These are phyloP conservation scores for Blastosporella zonata DNA, from an alignment of 1,284 basidiomycete genomes.

Conservation along the genomic window DNA sequence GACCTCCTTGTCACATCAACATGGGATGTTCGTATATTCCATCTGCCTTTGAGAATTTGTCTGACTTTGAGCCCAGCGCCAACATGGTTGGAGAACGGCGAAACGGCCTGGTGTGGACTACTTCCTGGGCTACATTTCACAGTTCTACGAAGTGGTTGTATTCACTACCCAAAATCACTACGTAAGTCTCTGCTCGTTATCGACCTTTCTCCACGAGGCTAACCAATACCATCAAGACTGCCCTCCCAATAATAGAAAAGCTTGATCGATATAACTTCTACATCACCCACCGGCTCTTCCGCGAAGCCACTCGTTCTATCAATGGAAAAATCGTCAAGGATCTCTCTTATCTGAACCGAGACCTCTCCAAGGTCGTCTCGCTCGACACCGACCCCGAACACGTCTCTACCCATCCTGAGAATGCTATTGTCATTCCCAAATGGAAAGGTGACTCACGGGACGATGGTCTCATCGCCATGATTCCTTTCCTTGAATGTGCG, in stretches of 20 bases:
- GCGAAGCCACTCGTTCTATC: constrained; percentile 82
- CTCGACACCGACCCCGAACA: constrained; percentile 87
- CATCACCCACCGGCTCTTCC: constrained; percentile 87
- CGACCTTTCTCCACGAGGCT: neutral
- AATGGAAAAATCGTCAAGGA: constrained; percentile 87
- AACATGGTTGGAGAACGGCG: constrained; percentile 87
- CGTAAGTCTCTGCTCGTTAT: constrained; percentile 45
- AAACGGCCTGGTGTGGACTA: constrained; percentile 97
- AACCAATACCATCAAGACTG: constrained; percentile 56
- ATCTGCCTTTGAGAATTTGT: neutral
- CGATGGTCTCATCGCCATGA: constrained; percentile 82
- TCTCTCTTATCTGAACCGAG: constrained; percentile 89
- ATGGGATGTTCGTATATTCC: constrained; percentile 78
- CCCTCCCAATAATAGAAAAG: constrained; percentile 87
- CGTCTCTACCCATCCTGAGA: constrained; percentile 82
- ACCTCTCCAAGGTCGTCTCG: constrained; percentile 86
- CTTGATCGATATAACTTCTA: constrained; percentile 92
- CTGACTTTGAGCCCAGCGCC: constrained; percentile 47
- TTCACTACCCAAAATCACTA: constrained; percentile 93
- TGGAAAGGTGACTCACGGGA: constrained; percentile 87
- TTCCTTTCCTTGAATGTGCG: constrained; percentile 96
- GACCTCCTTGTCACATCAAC: constrained; percentile 89
- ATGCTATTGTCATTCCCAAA: constrained; percentile 80
- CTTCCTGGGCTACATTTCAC: constrained; percentile 94
- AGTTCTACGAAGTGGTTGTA: constrained; percentile 97